A percentile compares a stretch with the other conserved stretches of the same genome.
These are phyloP conservation scores for Tritrichomonas foetus DNA, from an alignment of 208 protist genomes.

Conservation along the genomic window DNA sequence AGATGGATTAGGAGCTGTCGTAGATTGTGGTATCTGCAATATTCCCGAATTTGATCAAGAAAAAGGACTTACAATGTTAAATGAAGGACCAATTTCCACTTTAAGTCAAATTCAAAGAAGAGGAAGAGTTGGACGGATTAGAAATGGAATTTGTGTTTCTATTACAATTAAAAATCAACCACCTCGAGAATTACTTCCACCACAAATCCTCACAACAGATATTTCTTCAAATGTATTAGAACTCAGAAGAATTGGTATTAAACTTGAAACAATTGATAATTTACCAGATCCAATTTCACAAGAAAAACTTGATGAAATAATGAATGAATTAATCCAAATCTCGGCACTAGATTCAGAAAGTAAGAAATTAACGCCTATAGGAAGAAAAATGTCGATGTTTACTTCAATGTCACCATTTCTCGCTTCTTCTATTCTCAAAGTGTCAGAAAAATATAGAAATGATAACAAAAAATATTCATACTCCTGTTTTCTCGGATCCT, in stretches of 20 bases:
- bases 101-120: neutral
- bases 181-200: neutral
- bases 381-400: neutral
- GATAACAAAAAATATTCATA: neutral
- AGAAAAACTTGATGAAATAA: no score
- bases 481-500: neutral
- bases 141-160: neutral
- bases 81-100: neutral
- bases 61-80: neutral
- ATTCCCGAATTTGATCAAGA: neutral
- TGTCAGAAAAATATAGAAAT: neutral
- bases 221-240: neutral
- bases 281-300: neutral
- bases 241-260: neutral
- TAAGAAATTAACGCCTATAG: neutral
- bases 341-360: neutral
- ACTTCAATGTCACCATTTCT: neutral
- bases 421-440: neutral
- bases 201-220: neutral
- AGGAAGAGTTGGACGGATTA: neutral
- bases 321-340: neutral
- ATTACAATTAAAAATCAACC: neutral
- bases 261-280: neutral
- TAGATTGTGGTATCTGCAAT: neutral
- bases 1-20: neutral